Evolutionary conservation across 1,139 yeast species (phyloP).

Genomic region (Hanseniaspora sp.): DNA sequence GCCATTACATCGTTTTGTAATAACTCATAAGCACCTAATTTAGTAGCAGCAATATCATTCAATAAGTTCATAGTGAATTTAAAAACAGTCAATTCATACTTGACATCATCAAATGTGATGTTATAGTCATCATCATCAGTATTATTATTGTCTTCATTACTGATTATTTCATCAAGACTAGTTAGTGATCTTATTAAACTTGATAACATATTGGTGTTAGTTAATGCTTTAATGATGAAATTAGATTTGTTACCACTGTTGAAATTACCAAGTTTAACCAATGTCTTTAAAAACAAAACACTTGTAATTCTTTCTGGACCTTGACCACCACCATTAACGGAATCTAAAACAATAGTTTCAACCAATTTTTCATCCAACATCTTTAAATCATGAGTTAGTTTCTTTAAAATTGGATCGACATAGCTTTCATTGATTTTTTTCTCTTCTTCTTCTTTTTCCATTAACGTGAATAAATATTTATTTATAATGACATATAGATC

Average conservation of each 20-base stretch:
- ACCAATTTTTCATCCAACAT: constrained; percentile 53
- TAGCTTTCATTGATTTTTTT: constrained; percentile 21
- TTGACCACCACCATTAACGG: constrained; percentile 52
- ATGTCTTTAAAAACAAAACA: constrained; percentile 56
- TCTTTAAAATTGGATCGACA: constrained; percentile 31
- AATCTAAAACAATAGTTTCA: constrained; percentile 62
- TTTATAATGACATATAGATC: constrained; percentile 68
- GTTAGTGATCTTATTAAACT: constrained; percentile 56
- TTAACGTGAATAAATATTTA: constrained; percentile 48
- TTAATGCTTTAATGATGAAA: constrained; percentile 49
- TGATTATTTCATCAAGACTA: constrained; percentile 49
- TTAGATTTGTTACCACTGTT: constrained; percentile 34
- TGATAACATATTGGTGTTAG: constrained; percentile 54
- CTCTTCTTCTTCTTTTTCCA: constrained; percentile 26
- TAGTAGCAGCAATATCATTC: constrained; percentile 62
- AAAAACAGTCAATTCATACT: constrained; percentile 67
- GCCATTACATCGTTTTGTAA: constrained; percentile 64
- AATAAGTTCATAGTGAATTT: constrained; percentile 60
- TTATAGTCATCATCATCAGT: background rate
- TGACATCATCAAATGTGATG: constrained; percentile 41
- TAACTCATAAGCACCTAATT: constrained; percentile 65
- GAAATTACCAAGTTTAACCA: constrained; percentile 48
- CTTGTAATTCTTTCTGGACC: constrained; percentile 72
- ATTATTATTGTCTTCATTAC: background rate
- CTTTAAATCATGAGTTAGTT: constrained; percentile 43